Evolutionary conservation across 2,329 filamentous ascomycete species (phyloP).

Genomic region (Simplicillium aogashimaense): DNA sequence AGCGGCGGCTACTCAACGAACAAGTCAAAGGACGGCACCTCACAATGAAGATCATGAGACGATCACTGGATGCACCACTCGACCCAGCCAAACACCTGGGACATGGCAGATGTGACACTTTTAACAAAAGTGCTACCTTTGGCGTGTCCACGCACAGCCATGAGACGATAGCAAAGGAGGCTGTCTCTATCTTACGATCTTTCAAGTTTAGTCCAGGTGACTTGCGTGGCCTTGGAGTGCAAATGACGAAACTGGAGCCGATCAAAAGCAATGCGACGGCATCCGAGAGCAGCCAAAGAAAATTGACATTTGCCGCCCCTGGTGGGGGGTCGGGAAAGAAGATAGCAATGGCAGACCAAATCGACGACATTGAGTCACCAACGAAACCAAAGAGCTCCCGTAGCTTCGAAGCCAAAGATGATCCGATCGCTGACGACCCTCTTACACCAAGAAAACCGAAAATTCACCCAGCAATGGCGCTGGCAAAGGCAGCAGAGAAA

Average conservation of each 20-base stretch:
- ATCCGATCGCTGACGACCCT: conserved; percentile 47
- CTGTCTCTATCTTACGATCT: conserved; percentile 70
- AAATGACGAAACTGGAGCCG: conserved; percentile 85
- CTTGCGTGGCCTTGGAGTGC: conserved; percentile 82
- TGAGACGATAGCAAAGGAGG: conserved; percentile 66
- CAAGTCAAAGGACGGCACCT: conserved; percentile 79
- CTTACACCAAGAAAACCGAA: conserved; percentile 42
- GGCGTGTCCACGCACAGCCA: conserved; percentile 75
- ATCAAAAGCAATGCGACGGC: conserved; percentile 50
- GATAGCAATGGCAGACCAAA: conserved; percentile 30
- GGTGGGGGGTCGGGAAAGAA: conserved; percentile 28
- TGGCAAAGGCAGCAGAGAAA: conserved; percentile 36
- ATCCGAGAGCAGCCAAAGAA: conserved; percentile 67
- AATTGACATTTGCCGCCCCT: conserved; percentile 59
- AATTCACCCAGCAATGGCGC: conserved; percentile 41
- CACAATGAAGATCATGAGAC: conserved; percentile 90
- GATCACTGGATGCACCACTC: conserved; percentile 74
- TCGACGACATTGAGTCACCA: conserved; percentile 36
- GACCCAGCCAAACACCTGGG: conserved; percentile 91
- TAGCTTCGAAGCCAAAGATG: conserved; percentile 22
- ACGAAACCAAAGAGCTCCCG: conserved; percentile 19
- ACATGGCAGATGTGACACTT: conserved; percentile 89
- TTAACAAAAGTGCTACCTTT: conserved; percentile 78
- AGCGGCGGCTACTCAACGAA: conserved; percentile 71
- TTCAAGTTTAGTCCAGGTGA: conserved; percentile 85